Base-by-base conservation (phyloP, 441 rosid species). In the Populus hybrid region DNA sequence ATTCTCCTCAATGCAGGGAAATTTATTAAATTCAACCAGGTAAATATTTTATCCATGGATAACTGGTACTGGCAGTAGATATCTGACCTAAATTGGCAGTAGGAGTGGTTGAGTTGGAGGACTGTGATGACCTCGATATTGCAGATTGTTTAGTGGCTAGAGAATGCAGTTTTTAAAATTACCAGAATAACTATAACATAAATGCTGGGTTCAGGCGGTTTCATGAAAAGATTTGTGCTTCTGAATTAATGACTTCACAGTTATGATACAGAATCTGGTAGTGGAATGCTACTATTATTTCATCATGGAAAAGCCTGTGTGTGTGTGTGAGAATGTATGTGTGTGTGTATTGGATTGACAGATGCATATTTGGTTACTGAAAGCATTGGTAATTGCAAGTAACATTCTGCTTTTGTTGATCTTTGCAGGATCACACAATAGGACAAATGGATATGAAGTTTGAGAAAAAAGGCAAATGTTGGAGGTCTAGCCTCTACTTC, bases 371-470 rank as follows among this genome's bases (percentile, higher is more conserved):
- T 40, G 50, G 50, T 40, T 7, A 67, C 38, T 69, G 23, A n/a
- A 34, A 32, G n/a, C 21, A 9, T 30, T 14, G 67, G 67, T 9
- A 28, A 32, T 67, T 12, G 9, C 28, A 10, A 8, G 4, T 28
- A 5, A 23, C 32, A 67, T 3, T 30, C 3, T 53, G 67, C 40
- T 3, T 76, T 23, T 36, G 59, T 36, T 63, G 38, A 63, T 36
- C 11, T 14, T 76, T 36, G 76, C 82, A 82, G 84, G 79, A 71
- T 72, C 66, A 18, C 74, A 67, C 6, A 59, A 72, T 46, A 72
- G 67, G 64, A 67, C 36, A 42, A 36, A 28, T 68, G n/a, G 26
- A 69, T 26, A 69, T 63, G 72, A 76, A 73, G 42, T 38, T 38
- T 38, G 23, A 42, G 74, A 28, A 30, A 28, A 28, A 78, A 78